phyloP scores from a whole-genome alignment of 1,284 basidiomycete genomes.

The Pseudozyma flocculosa region DNA sequence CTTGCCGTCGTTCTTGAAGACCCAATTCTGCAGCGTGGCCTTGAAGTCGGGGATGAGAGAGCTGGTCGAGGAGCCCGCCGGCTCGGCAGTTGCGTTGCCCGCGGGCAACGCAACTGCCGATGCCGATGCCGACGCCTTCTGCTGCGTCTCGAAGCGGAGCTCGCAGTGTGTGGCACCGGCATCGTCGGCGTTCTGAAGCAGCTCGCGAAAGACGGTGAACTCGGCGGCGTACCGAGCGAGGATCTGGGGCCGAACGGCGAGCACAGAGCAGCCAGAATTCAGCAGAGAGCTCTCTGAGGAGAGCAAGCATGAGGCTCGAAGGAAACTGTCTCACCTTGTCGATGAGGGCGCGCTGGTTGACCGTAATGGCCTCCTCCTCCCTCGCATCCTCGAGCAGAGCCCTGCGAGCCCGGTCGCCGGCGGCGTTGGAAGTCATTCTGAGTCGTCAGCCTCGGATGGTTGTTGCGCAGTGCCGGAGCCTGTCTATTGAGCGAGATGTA shows the following conservation, averaged over 20 bases:
- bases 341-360: conserved; percentile 74
- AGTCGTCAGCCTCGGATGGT: too few relatives aligned
- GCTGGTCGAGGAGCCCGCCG: neutral
- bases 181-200: conserved; percentile 94
- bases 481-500: too few relatives aligned
- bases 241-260: conserved; percentile 60
- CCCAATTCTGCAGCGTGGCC: conserved; percentile 61
- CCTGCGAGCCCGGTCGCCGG: conserved; percentile 27
- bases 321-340: conserved; percentile 24
- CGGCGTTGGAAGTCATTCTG: conserved; percentile 18
- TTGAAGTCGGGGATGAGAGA: conserved; percentile 54
- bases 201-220: conserved; percentile 76
- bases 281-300: too few relatives aligned
- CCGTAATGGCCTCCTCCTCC: conserved; percentile 74
- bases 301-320: too few relatives aligned
- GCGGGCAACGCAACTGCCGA: too few relatives aligned
- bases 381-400: conserved; percentile 44
- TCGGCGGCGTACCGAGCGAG: conserved; percentile 92
- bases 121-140: too few relatives aligned
- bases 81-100: too few relatives aligned
- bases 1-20: conserved; percentile 77
- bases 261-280: neutral
- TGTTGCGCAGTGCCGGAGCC: too few relatives aligned
- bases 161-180: conserved; percentile 67
- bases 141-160: conserved; percentile 49